Percentiles rank a stretch among this genome's conserved stretches.
These are phyloP conservation scores for Vitis hybrid DNA, from an alignment of 177 flowering plant species.

Conservation along the genomic window DNA sequence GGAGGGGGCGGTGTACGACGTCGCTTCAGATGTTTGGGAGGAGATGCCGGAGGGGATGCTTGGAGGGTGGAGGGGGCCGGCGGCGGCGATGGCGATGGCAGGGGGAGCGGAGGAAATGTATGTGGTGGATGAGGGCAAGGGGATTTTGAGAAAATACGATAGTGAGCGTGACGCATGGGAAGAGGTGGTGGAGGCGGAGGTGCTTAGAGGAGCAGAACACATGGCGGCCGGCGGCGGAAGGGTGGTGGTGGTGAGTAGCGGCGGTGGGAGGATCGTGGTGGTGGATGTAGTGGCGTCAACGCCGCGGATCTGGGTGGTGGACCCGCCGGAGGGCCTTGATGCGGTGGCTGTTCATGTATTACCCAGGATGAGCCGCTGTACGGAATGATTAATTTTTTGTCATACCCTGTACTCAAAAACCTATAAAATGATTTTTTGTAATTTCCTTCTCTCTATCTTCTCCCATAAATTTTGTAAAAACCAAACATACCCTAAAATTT, in stretches of 20 bases:
- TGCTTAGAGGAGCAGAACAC: slow-evolving; percentile 56
- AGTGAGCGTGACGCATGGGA: slow-evolving; percentile 48
- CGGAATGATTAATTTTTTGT: too few species aligned
- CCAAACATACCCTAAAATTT: too few species aligned
- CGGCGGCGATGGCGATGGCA: slow-evolving; percentile 68
- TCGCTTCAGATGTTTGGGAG: slow-evolving; percentile 45
- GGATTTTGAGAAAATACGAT: slow-evolving; percentile 47
- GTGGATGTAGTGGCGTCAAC: slow-evolving; percentile 60
- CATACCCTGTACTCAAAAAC: too few species aligned
- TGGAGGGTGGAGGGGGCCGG: slow-evolving; percentile 83
- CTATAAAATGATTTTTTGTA: too few species aligned
- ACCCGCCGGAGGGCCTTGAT: slow-evolving; percentile 43
- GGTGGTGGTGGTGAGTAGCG: slow-evolving; percentile 53
- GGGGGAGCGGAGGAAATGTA: slow-evolving; percentile 67
- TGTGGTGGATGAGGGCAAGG: slow-evolving; percentile 53
- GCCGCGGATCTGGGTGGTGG: slow-evolving; percentile 50
- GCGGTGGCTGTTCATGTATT: slow-evolving; percentile 59
- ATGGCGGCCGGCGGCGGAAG: slow-evolving; percentile 62
- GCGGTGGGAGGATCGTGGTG: slow-evolving; percentile 46
- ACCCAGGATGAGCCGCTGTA: slow-evolving; percentile 54
- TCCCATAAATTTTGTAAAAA: too few species aligned
- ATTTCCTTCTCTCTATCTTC: too few species aligned
- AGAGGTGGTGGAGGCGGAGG: slow-evolving; percentile 33
- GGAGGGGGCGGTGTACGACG: slow-evolving; percentile 58
- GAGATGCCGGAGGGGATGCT: slow-evolving; percentile 76